Base-by-base conservation (phyloP, 305 asterid genomes). In the Solanum hybrid region DNA sequence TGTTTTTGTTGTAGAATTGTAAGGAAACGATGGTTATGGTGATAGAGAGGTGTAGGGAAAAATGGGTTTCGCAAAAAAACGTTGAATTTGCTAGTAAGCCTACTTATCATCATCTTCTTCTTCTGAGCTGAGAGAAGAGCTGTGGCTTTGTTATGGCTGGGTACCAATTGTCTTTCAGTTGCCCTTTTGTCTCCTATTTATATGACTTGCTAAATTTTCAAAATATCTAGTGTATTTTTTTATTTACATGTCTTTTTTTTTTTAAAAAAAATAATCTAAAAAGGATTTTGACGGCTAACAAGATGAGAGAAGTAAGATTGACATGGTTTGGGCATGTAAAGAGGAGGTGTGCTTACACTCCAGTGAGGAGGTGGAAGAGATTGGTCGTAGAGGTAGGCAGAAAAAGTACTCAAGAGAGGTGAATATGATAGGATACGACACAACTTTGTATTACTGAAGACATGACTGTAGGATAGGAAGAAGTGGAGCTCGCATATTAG, bases 31-130 rank as follows among this genome's bases (percentile, higher is more conserved):
- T 83, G 38, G 75, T 31, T 34, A 76, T 83, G 38, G 75, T 33
- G 36, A 83, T 29, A 87, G n/a, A 89, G 37, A 75, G 92, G 61
- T 31, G 93, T 89, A 76, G 93, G 86, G 79, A 29, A 57, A 61
- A 90, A 91, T 4, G 73, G 92, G 80, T 29, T 72, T 70, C 84
- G 83, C 36, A 91, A 89, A 29, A 87, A 89, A 91, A 89, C 38
- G 86, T 34, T 84, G 85, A 92, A 77, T 89, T 92, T 90, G 77
- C 39, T 75, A 37, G 89, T 80, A 41, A 90, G 68, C 86, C 79
- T 91, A 88, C 86, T 93, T 90, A 91, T 94, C 96, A 94, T 91
- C 17, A 17, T 90, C 84, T 10, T 77, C 39, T 29, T 76, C 81
- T 0, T 79, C 57, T n/a, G 10, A 10, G 31, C 26, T 5, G 2